Conservation (phyloP, 106 monocot species). For the Apostasia ramifera region DNA sequence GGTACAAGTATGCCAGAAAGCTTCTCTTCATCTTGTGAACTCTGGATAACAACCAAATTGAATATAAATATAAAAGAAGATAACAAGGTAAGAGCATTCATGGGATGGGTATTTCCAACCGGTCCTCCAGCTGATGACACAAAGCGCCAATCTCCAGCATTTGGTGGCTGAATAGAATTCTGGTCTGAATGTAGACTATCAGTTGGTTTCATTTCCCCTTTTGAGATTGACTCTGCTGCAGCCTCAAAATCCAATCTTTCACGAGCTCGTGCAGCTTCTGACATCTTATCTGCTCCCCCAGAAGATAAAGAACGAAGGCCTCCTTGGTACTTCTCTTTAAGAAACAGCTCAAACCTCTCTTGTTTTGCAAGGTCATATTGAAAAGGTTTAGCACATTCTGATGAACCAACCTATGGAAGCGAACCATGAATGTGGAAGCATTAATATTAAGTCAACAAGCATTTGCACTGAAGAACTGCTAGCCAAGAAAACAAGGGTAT, state of each 20-base stretch:
- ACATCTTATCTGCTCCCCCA: slow-evolving; percentile 29
- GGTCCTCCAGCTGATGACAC: slow-evolving; percentile 32
- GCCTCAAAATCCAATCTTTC: slow-evolving; percentile 93
- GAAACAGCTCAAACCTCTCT: slow-evolving; percentile 90
- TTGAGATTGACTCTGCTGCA: slow-evolving; percentile 61
- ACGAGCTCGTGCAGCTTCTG: slow-evolving; percentile 76
- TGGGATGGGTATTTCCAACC: slow-evolving; percentile 17
- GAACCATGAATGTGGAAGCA: slow-evolving; percentile 3
- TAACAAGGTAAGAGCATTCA: not conserved
- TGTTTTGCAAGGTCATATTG: slow-evolving; percentile 87
- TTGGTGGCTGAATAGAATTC: slow-evolving; percentile 13
- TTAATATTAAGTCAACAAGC: not conserved
- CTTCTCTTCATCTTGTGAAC: slow-evolving; percentile 33
- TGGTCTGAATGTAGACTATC: slow-evolving; percentile 13
- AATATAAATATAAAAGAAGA: not conserved
- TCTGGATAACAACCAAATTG: not conserved
- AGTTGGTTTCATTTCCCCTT: slow-evolving; percentile 27
- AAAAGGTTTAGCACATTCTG: slow-evolving; percentile 70
- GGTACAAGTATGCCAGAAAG: slow-evolving; percentile 29
- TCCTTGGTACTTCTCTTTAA: slow-evolving; percentile 91
- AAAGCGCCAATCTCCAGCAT: slow-evolving; percentile 32
- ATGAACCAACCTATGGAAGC: slow-evolving; percentile 22
- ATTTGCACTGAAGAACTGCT: not conserved
- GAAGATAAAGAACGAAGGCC: slow-evolving; percentile 56
- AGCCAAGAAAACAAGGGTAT: no score